These are phyloP conservation scores for Penicillium psychrosexuale DNA, from an alignment of 2,329 filamentous ascomycete genomes.

Conservation along the genomic window DNA sequence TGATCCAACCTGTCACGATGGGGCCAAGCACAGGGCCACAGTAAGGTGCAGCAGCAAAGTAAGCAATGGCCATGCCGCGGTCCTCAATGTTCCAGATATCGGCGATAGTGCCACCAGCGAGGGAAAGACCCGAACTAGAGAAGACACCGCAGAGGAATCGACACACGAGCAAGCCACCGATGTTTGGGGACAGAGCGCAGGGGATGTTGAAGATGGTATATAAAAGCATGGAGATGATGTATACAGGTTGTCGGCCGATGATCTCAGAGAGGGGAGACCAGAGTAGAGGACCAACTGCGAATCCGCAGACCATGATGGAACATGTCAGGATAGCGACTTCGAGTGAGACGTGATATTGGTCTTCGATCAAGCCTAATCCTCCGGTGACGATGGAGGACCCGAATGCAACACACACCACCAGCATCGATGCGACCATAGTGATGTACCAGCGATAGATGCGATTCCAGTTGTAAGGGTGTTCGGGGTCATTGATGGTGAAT, in stretches of 20 bases:
- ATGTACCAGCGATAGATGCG: constrained; percentile 72
- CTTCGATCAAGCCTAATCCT: constrained; percentile 61
- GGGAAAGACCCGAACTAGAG: constrained; percentile 28
- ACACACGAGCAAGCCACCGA: constrained; percentile 28
- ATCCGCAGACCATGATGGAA: constrained; percentile 72
- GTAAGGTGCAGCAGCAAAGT: constrained; percentile 75
- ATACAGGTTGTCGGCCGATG: constrained; percentile 33
- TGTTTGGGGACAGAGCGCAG: constrained; percentile 33
- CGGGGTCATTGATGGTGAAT: constrained; percentile 65
- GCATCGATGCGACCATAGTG: constrained; percentile 74
- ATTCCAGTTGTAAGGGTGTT: constrained; percentile 77
- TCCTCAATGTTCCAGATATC: constrained; percentile 77
- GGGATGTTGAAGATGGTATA: constrained; percentile 38
- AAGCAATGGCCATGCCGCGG: constrained; percentile 76
- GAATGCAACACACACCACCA: constrained; percentile 67
- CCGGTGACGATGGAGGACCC: constrained; percentile 71
- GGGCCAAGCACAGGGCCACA: constrained; percentile 72
- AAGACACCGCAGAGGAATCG: constrained; percentile 34
- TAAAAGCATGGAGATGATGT: constrained; percentile 32
- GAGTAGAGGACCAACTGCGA: constrained; percentile 54
- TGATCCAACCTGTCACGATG: constrained; percentile 70
- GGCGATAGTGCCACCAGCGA: constrained; percentile 31
- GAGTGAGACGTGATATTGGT: constrained; percentile 65
- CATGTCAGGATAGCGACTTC: constrained; percentile 70
- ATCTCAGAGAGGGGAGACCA: constrained; percentile 34